Percentiles rank a stretch among this genome's conserved stretches.
Conservation (phyloP, 2,329 filamentous ascomycete species). For the Pseudogymnoascus sp. region DNA sequence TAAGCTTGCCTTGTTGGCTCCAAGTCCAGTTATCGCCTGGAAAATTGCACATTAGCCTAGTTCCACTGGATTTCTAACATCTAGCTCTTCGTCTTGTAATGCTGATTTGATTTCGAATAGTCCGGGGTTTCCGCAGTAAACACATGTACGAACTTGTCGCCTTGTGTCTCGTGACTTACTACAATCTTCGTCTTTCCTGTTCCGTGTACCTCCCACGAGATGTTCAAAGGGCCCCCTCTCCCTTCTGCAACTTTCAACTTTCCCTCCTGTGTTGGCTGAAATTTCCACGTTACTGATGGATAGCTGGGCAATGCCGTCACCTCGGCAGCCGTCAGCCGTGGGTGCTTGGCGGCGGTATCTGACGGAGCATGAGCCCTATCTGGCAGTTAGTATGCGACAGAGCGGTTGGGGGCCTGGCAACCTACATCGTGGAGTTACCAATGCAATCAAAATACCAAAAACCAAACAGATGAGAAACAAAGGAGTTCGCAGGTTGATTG, state of each 20-base stretch:
- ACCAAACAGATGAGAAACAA: background rate
- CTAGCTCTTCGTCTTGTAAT: background rate
- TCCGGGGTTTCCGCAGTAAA: background rate
- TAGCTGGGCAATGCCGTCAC: constrained; percentile 59
- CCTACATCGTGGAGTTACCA: background rate
- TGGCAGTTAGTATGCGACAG: background rate
- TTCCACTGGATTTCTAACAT: background rate
- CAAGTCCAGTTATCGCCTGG: constrained; percentile 76
- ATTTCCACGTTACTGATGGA: constrained; percentile 56
- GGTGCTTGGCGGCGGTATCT: constrained; percentile 3
- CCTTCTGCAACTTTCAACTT: constrained; percentile 55
- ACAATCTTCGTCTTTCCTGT: constrained; percentile 62
- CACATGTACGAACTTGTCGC: background rate
- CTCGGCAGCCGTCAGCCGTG: constrained; percentile 41
- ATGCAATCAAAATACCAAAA: background rate
- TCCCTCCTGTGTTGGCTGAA: constrained; percentile 57
- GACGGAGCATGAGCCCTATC: background rate
- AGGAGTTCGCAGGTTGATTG: background rate
- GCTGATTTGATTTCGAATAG: background rate
- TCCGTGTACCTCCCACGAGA: constrained; percentile 76
- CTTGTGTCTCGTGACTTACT: constrained; percentile 41
- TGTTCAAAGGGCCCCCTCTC: constrained; percentile 66
- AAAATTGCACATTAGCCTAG: background rate
- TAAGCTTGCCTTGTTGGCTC: constrained; percentile 43
- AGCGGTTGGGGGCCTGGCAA: background rate